Evolutionary conservation across 345 rosid genomes (phyloP), one percentile per base, ranked within the genome.

Genomic region (Reutealis trisperma): DNA sequence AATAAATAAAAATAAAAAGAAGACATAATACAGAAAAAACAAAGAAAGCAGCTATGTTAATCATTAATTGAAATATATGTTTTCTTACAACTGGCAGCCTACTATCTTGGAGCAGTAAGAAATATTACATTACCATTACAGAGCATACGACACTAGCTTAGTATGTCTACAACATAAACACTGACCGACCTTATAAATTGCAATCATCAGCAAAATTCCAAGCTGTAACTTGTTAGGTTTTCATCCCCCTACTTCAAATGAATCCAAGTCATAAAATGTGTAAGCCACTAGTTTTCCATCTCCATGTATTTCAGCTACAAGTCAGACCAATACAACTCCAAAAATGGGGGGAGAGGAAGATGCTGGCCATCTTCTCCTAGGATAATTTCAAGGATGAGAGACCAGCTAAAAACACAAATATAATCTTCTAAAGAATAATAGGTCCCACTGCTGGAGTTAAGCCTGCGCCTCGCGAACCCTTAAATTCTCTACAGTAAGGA

Each of bases 121-220:
- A 25, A 60, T 57, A 24, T 8, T 72, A 22, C 14, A 62, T 2
- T 14, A 72, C 16, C 59, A 62, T 62, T 41, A 61, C 76, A 73
- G 14, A 60, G 45, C 61, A 24, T 3, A 61, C n/a, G 24, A 60
- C 76, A 64, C 77, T 63, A 61, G 25, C 1, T 60, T 15, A 63
- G 45, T 1, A 30, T 13, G 69, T 34, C 63, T 75, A 37, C 41
- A 74, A 62, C 41, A 15, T 18, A n/a, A n/a, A 77, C 18, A 61
- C 18, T 27, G 19, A 44, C 5, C 45, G 34, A 62, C 45, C 27
- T 16, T 51, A 77, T 51, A 34, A 67, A 10, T 19, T 45, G 51
- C 79, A 72, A 74, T 3, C 75, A 79, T 66, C 64, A 66, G 44
- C 52, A 62, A 62, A 55, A 37, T 55, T 37, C 61, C 64, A n/a